Base-by-base conservation (phyloP, 2,329 filamentous ascomycete species). In the Monosporascus sp. region DNA sequence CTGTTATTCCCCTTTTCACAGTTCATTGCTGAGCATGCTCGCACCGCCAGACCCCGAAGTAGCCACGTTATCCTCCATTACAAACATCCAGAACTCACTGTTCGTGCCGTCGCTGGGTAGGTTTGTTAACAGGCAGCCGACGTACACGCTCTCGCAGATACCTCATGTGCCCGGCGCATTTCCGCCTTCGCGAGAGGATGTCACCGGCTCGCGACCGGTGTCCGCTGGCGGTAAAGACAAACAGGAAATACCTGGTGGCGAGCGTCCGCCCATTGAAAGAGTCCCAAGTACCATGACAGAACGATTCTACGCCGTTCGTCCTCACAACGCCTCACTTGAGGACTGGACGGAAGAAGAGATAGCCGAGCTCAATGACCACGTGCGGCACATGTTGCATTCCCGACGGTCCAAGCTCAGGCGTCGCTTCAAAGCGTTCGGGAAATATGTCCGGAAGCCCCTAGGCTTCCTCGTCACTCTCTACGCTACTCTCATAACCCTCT, bases 21-120 rank as follows among this genome's bases (percentile, higher is more conserved):
- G 17, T 41, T 41, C 5, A 5, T 41, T 41, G 17, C 27, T 31
- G 27, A 31, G 14, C 9, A 31, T 31, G 11, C 11, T 31, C 26
- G 7, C 3, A 48, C 26, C 14, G 27, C 6, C 58, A 91, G 90
- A 95, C 63, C 89, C 90, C 43, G 89, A 95, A 72, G 85, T 96
- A 3, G 84, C 89, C 37, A 90, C 90, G 0, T 74, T 96, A 3
- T 90, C 89, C 0, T 93, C 89, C 16, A 79, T 95, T 9, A 95
- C 89, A 44, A 96, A 96, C 63, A 86, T 96, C 20, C 90, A 95
- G 64, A 96, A 96, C 67, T 94, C 90, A 0, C 81, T 96, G 9
- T 95, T 95, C 70, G 75, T 95, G 2, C 91, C 91, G 0, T 86
- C 91, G 59, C 76, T 95, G n/a, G 90, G 90, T 41, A 75, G 78